Evolutionary conservation across 1,139 yeast species (phyloP).

Genomic region (Hansenula sp.): DNA sequence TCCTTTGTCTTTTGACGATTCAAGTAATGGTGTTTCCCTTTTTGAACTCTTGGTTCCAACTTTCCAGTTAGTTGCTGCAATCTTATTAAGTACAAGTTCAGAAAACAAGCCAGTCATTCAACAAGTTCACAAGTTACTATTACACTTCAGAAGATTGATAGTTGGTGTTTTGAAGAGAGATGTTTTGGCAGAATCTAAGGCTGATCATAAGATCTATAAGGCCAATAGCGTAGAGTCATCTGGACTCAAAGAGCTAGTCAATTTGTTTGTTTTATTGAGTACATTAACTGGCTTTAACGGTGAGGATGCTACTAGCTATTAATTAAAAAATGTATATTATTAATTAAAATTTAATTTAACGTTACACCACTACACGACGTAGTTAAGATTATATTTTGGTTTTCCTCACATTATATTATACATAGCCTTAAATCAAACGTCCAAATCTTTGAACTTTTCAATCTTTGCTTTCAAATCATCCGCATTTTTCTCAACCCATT

Average conservation of each 20-base stretch:
- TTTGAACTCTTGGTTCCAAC: slow-evolving; percentile 74
- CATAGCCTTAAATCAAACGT: slow-evolving; percentile 7
- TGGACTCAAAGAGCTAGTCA: slow-evolving; percentile 48
- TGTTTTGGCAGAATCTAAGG: slow-evolving; percentile 28
- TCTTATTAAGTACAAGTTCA: slow-evolving; percentile 74
- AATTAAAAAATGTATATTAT: background rate
- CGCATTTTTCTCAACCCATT: slow-evolving; percentile 78
- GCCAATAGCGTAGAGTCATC: slow-evolving; percentile 18
- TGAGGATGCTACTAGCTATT: slow-evolving; percentile 6
- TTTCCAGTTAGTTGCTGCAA: slow-evolving; percentile 67
- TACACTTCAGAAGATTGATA: slow-evolving; percentile 50
- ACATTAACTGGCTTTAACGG: slow-evolving; percentile 43
- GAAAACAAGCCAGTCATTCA: slow-evolving; percentile 61
- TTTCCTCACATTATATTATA: no score
- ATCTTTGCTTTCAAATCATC: slow-evolving; percentile 64
- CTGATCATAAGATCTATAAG: slow-evolving; percentile 20
- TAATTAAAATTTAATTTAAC: background rate
- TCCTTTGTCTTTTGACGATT: slow-evolving; percentile 34
- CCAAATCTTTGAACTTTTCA: slow-evolving; percentile 21
- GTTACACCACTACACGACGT: slow-evolving; percentile 1
- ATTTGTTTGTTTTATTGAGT: slow-evolving; percentile 51
- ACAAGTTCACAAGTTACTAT: slow-evolving; percentile 50
- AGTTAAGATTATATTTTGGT: slow-evolving; percentile 3
- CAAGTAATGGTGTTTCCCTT: slow-evolving; percentile 40
- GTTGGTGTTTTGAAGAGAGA: slow-evolving; percentile 72